These are phyloP conservation scores for Trichosporon asahii DNA, from an alignment of 1,284 basidiomycete species.

Conservation along the genomic window DNA sequence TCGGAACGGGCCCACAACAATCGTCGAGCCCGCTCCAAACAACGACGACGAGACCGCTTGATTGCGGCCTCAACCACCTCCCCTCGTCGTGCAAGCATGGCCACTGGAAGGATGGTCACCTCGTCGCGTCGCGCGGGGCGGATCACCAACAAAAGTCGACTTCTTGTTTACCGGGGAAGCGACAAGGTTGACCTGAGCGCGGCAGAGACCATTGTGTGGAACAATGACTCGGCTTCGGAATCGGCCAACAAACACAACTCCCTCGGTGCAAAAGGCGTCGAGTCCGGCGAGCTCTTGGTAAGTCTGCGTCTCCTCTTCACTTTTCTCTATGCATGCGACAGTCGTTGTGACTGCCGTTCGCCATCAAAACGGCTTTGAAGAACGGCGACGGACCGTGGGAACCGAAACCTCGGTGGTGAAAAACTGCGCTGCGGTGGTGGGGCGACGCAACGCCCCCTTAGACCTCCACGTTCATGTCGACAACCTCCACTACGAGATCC, in stretches of 20 bases:
- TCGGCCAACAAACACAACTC: slow-evolving; percentile 42
- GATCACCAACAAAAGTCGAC: slow-evolving; percentile 84
- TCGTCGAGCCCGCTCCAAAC: slow-evolving; percentile 23
- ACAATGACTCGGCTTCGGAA: slow-evolving; percentile 30
- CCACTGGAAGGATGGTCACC: slow-evolving; percentile 35
- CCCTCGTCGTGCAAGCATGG: slow-evolving; percentile 17
- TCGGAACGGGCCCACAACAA: slow-evolving; percentile 14
- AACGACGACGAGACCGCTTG: slow-evolving; percentile 24
- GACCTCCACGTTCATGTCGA: background rate
- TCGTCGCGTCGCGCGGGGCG: slow-evolving; percentile 52
- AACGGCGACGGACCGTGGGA: slow-evolving; percentile 24
- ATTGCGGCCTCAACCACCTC: slow-evolving; percentile 20
- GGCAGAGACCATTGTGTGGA: slow-evolving; percentile 67
- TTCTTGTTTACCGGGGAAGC: slow-evolving; percentile 76
- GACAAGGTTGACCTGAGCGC: slow-evolving; percentile 73
- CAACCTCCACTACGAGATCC: slow-evolving; percentile 4
- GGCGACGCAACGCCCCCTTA: slow-evolving; percentile 2
- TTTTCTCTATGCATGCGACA: slow-evolving; percentile 37
- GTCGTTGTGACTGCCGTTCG: slow-evolving; percentile 12
- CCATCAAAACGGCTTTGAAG: slow-evolving; percentile 28
- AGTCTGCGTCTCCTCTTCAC: slow-evolving; percentile 37
- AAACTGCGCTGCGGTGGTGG: slow-evolving; percentile 6
- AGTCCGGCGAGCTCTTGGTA: slow-evolving; percentile 49
- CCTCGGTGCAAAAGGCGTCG: slow-evolving; percentile 49
- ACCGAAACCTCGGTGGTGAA: slow-evolving; percentile 2